phyloP scores from a whole-genome alignment of 2,329 filamentous ascomycete species.

The Colletotrichum karsti region DNA sequence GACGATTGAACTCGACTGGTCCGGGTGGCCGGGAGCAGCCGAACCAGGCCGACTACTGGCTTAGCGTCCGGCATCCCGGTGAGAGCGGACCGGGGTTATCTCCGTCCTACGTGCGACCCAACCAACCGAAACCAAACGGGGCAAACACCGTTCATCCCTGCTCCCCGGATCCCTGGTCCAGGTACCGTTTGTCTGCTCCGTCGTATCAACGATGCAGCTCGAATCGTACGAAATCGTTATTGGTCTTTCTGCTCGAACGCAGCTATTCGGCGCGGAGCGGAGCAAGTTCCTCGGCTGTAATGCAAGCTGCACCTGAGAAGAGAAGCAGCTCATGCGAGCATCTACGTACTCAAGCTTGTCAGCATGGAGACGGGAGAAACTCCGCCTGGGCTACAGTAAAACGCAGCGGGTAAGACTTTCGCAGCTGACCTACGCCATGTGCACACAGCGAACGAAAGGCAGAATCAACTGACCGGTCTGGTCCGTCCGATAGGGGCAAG shows the following conservation, averaged over 20 bases:
- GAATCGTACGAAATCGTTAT: background rate
- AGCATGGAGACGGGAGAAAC: background rate
- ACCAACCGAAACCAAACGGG: background rate
- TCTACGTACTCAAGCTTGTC: background rate
- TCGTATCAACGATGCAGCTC: background rate
- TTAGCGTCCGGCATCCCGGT: slow-evolving; percentile 3
- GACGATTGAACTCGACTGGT: background rate
- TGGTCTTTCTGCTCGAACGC: background rate
- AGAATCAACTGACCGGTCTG: background rate
- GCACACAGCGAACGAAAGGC: background rate
- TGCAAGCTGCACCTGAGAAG: background rate
- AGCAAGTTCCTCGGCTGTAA: background rate
- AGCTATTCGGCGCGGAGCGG: background rate
- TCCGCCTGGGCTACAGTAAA: background rate
- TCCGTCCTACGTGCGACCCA: slow-evolving; percentile 1
- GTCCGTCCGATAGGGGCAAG: background rate
- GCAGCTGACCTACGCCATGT: background rate
- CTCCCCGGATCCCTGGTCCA: slow-evolving; percentile 20
- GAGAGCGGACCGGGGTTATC: background rate
- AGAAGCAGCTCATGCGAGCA: background rate
- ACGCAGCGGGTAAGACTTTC: background rate
- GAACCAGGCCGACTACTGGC: background rate
- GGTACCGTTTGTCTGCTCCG: background rate
- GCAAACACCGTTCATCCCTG: background rate
- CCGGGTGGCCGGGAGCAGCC: slow-evolving; percentile 16